A percentile compares a stretch with the other conserved stretches of the same genome.
Conservation (phyloP, 2,329 filamentous ascomycete species). For the Metarhizium anisopliae region DNA sequence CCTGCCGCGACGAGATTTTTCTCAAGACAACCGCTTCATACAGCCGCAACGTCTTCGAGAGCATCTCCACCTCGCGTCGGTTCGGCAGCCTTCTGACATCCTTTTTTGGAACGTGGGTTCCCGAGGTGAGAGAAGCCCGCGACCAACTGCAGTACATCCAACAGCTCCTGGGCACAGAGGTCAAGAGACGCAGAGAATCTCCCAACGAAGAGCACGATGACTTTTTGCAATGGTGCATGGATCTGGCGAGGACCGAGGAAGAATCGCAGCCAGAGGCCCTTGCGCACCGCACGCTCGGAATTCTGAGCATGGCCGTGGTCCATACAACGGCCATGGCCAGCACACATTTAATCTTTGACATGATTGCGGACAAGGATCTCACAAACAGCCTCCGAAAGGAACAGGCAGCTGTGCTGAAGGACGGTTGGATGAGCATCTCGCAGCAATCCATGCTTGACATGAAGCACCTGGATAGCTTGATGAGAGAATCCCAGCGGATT, state of each 20-base stretch:
- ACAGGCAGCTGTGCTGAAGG: slow-evolving; percentile 4
- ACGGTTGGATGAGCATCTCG: slow-evolving; percentile 5
- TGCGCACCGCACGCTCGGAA: slow-evolving; percentile 9
- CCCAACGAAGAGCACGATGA: slow-evolving; percentile 8
- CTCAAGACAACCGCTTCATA: slow-evolving; percentile 8
- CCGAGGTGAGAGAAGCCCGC: slow-evolving; percentile 6
- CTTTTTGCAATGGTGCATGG: slow-evolving; percentile 11
- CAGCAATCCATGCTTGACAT: slow-evolving; percentile 12
- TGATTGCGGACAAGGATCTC: slow-evolving; percentile 4
- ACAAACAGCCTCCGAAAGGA: slow-evolving; percentile 3
- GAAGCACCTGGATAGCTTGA: slow-evolving; percentile 13
- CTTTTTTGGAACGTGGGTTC: slow-evolving; percentile 1
- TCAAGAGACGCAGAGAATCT: slow-evolving; percentile 1
- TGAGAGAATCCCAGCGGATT: slow-evolving; percentile 12
- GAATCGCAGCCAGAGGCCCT: slow-evolving; percentile 7
- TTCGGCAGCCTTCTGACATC: slow-evolving; percentile 3
- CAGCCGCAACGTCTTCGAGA: slow-evolving; percentile 9
- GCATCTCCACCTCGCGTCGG: slow-evolving; percentile 8
- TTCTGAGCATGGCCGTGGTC: slow-evolving; percentile 11
- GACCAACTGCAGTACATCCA: slow-evolving; percentile 8
- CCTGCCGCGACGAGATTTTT: slow-evolving; percentile 9
- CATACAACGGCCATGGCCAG: slow-evolving; percentile 12
- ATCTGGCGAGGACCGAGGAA: slow-evolving; percentile 7
- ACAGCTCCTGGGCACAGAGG: slow-evolving; percentile 6
- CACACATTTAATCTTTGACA: slow-evolving; percentile 11